phyloP scores from a whole-genome alignment of 116 monocot genomes.

The Papilionanthe hybrid region DNA sequence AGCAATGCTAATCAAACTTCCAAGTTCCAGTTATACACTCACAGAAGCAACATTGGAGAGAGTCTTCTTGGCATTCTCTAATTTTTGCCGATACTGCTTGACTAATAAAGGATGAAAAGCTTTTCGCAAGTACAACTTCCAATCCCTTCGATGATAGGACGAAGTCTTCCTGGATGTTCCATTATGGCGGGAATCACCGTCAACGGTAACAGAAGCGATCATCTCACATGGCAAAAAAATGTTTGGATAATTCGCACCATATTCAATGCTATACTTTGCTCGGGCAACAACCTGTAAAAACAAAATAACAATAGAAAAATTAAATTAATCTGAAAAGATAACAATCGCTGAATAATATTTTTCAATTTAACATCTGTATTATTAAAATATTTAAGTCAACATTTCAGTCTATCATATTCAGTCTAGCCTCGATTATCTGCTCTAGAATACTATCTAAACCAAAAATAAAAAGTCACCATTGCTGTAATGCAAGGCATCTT shows the following conservation, averaged over 20 bases:
- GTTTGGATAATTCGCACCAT: constrained; percentile 62
- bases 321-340: background rate
- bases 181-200: constrained; percentile 8
- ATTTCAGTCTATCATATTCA: constrained; percentile 3
- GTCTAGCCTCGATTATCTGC: background rate
- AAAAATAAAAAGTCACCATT: background rate
- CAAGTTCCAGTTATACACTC: constrained; percentile 21
- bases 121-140: constrained; percentile 63
- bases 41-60: constrained; percentile 53
- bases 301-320: background rate
- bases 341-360: background rate
- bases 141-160: constrained; percentile 28
- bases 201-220: background rate
- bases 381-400: no score
- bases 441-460: background rate
- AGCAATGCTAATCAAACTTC: background rate
- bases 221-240: constrained; percentile 35
- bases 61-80: constrained; percentile 53
- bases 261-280: constrained; percentile 75
- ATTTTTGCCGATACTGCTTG: constrained; percentile 44
- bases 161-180: constrained; percentile 10
- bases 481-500: no score
- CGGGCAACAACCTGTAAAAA: constrained; percentile 58
- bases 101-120: constrained; percentile 77
- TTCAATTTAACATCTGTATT: background rate